A percentile compares a stretch with the other conserved stretches of the same genome.
phyloP scores from a whole-genome alignment of 371 early-diverging fungal genomes.

The Capillidium rhysosporum region DNA sequence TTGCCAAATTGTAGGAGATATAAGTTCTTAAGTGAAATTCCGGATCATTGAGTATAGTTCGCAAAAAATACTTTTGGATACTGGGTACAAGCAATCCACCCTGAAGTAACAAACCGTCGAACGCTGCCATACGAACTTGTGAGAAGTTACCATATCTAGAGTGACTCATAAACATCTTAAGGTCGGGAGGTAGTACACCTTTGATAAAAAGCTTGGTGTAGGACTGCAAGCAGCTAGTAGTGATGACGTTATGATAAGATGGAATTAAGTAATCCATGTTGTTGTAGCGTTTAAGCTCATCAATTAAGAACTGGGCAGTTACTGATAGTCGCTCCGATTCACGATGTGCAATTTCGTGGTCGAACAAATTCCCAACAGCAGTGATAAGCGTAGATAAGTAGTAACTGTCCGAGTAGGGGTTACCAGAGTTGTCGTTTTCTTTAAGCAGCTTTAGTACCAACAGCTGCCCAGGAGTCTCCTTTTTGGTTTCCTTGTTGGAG shows the following conservation, averaged over 20 bases:
- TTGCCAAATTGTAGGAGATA: conserved; percentile 10
- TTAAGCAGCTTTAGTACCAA: conserved; percentile 45
- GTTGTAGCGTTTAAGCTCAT: conserved; percentile 60
- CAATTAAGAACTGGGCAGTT: conserved; percentile 21
- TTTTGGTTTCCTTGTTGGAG: no score
- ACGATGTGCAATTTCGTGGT: background rate
- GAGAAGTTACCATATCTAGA: conserved; percentile 40
- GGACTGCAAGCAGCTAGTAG: conserved; percentile 36
- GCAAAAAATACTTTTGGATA: conserved; percentile 25
- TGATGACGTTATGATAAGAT: conserved; percentile 68
- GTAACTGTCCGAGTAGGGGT: conserved; percentile 63
- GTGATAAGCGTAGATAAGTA: conserved; percentile 51
- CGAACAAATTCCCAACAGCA: conserved; percentile 38
- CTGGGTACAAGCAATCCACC: conserved; percentile 27
- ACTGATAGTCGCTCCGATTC: background rate
- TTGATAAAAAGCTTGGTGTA: conserved; percentile 24
- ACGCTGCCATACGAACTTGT: conserved; percentile 35
- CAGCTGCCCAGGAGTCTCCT: conserved; percentile 21
- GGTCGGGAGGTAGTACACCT: conserved; percentile 36
- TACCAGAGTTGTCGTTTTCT: conserved; percentile 83
- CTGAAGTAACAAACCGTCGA: conserved; percentile 38
- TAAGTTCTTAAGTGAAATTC: conserved; percentile 28
- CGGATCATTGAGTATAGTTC: conserved; percentile 32
- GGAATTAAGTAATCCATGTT: conserved; percentile 61
- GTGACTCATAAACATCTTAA: conserved; percentile 38